phyloP scores from a whole-genome alignment of 1,139 yeast genomes.

The Lodderomyces parapsilosis region DNA sequence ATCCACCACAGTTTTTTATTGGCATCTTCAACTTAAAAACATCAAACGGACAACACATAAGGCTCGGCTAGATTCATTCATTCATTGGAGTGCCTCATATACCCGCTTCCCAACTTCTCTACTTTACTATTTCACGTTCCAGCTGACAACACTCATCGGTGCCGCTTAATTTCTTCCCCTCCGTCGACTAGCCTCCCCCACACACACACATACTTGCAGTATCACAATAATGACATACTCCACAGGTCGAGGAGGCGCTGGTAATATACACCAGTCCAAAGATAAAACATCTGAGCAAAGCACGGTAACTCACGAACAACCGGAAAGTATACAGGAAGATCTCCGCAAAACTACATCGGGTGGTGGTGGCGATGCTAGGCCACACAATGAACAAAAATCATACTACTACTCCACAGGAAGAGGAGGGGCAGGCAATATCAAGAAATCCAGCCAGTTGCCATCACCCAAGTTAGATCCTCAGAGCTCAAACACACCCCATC shows the following conservation, averaged over 20 bases:
- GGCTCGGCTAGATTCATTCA: too few species aligned
- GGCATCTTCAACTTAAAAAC: too few species aligned
- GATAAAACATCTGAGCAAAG: slow-evolving; percentile 21
- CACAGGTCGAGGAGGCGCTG: slow-evolving; percentile 41
- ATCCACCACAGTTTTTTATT: background rate
- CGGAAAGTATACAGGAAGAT: background rate
- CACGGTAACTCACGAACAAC: slow-evolving; percentile 8
- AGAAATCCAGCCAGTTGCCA: slow-evolving; percentile 42
- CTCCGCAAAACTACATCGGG: slow-evolving; percentile 8
- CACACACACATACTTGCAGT: background rate
- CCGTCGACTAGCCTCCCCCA: background rate
- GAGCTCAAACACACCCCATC: slow-evolving; percentile 64
- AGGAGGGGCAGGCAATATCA: slow-evolving; percentile 79
- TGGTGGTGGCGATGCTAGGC: background rate
- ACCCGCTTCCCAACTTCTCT: too few species aligned
- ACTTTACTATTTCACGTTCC: background rate
- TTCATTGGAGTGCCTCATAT: too few species aligned
- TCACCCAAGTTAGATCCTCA: slow-evolving; percentile 57
- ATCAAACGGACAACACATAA: too few species aligned
- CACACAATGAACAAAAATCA: slow-evolving; percentile 33
- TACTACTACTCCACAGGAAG: slow-evolving; percentile 65
- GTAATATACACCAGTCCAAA: slow-evolving; percentile 29
- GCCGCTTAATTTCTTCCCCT: background rate
- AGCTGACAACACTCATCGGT: background rate
- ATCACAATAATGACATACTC: slow-evolving; percentile 11